phyloP scores from a whole-genome alignment of 176 grass and related monocot genomes.

The Oryza nivara region DNA sequence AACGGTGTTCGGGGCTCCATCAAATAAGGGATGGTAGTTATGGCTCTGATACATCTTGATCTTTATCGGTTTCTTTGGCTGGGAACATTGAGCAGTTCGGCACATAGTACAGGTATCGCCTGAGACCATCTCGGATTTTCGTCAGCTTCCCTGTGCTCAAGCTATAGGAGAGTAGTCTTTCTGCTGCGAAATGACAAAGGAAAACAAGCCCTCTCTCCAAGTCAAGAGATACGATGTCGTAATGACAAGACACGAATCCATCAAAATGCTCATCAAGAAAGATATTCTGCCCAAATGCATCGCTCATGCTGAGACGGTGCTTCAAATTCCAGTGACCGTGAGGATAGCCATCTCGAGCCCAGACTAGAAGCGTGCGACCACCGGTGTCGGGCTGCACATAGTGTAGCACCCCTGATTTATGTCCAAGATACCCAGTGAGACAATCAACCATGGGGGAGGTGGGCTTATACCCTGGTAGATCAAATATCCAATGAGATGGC shows the following conservation, averaged over 20 bases:
- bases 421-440: background rate
- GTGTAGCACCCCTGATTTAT: constrained; percentile 15
- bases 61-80: too few relatives aligned
- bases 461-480: background rate
- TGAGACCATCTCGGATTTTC: background rate
- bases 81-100: constrained; percentile 5
- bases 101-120: constrained; percentile 20
- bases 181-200: background rate
- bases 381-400: background rate
- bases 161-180: constrained; percentile 19
- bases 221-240: background rate
- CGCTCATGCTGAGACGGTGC: background rate
- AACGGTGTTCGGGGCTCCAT: too few relatives aligned
- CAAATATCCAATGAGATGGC: background rate
- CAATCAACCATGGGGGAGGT: background rate
- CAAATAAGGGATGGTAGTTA: too few relatives aligned
- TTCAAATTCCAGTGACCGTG: constrained; percentile 26
- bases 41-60: too few relatives aligned
- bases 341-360: constrained; percentile 6
- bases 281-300: constrained; percentile 1
- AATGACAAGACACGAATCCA: constrained; percentile 14
- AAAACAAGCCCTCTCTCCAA: background rate
- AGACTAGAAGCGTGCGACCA: constrained; percentile 6
- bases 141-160: constrained; percentile 19
- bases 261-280: background rate